Evolutionary conservation across 2,329 filamentous ascomycete species (phyloP).

Genomic region (Nothomitra cinnamomea): DNA sequence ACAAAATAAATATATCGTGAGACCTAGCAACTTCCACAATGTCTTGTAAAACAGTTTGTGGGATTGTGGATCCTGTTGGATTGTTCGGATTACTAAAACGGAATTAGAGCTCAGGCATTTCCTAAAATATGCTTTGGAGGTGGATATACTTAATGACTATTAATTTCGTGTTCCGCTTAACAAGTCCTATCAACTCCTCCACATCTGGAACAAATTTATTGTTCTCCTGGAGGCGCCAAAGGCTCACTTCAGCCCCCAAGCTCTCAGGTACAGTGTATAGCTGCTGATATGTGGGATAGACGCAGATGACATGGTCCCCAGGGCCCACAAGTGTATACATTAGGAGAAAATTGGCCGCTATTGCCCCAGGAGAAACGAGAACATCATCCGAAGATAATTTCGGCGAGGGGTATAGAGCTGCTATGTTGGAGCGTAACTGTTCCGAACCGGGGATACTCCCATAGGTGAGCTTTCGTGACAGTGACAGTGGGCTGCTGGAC

Average conservation of each 20-base stretch:
- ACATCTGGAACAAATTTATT: slow-evolving; percentile 52
- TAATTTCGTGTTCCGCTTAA: slow-evolving; percentile 55
- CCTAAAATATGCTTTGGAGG: neutral
- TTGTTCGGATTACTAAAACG: slow-evolving; percentile 62
- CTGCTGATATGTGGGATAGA: slow-evolving; percentile 78
- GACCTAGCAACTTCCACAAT: slow-evolving; percentile 47
- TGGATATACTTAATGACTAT: slow-evolving; percentile 38
- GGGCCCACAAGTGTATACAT: slow-evolving; percentile 55
- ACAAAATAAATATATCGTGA: slow-evolving; percentile 48
- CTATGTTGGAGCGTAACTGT: slow-evolving; percentile 44
- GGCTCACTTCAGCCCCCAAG: slow-evolving; percentile 57
- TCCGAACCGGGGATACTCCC: slow-evolving; percentile 54
- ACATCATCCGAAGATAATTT: slow-evolving; percentile 43
- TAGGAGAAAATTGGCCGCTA: slow-evolving; percentile 67
- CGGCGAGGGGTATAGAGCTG: slow-evolving; percentile 45
- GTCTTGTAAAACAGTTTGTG: slow-evolving; percentile 38
- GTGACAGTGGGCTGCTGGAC: slow-evolving; percentile 27
- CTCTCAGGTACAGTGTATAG: slow-evolving; percentile 59
- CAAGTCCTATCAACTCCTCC: slow-evolving; percentile 44
- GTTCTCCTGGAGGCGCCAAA: slow-evolving; percentile 53
- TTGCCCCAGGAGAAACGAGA: slow-evolving; percentile 63
- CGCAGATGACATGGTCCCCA: slow-evolving; percentile 71
- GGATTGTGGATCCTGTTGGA: slow-evolving; percentile 57
- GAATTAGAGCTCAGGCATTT: slow-evolving; percentile 2
- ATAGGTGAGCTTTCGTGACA: slow-evolving; percentile 49